Evolutionary conservation across 2,329 filamentous ascomycete genomes (phyloP).

Genomic region (Teratosphaeria gauchensis): DNA sequence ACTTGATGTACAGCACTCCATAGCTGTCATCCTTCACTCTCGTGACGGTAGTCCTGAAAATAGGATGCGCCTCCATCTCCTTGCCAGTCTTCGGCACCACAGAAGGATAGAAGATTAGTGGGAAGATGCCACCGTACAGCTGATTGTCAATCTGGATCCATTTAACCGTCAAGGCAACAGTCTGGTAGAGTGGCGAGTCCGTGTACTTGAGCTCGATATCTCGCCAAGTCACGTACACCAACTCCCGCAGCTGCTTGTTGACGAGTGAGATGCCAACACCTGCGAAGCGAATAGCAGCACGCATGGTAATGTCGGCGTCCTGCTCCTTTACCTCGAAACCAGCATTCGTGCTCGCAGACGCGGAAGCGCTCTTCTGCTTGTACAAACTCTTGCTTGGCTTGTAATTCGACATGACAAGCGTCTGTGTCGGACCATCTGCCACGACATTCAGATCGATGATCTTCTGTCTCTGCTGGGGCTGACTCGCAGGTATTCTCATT

Average conservation of each 20-base stretch:
- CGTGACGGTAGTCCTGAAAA: constrained; percentile 82
- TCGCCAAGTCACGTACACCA: constrained; percentile 86
- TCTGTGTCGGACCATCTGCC: constrained; percentile 91
- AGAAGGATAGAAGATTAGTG: constrained; percentile 91
- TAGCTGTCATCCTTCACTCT: constrained; percentile 97
- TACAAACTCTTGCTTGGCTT: constrained; percentile 89
- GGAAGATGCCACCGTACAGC: constrained; percentile 95
- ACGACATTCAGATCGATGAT: constrained; percentile 95
- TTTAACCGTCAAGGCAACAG: constrained; percentile 79
- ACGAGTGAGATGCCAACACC: constrained; percentile 89
- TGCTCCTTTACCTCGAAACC: constrained; percentile 92
- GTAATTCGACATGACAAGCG: constrained; percentile 87
- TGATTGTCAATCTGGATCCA: constrained; percentile 99
- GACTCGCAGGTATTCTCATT: constrained; percentile 69
- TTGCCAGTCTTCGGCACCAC: constrained; percentile 95
- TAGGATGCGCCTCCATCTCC: constrained; percentile 92
- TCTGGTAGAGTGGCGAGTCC: constrained; percentile 91
- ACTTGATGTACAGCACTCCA: constrained; percentile 96
- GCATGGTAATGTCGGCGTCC: constrained; percentile 80
- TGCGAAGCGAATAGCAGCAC: constrained; percentile 76
- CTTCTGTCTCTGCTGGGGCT: constrained; percentile 54
- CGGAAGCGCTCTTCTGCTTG: constrained; percentile 49
- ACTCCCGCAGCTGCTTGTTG: constrained; percentile 81
- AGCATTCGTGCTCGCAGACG: constrained; percentile 51
- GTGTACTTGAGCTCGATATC: constrained; percentile 86